These are phyloP conservation scores for Breynia disticha DNA, from an alignment of 441 rosid genomes.

Conservation along the genomic window DNA sequence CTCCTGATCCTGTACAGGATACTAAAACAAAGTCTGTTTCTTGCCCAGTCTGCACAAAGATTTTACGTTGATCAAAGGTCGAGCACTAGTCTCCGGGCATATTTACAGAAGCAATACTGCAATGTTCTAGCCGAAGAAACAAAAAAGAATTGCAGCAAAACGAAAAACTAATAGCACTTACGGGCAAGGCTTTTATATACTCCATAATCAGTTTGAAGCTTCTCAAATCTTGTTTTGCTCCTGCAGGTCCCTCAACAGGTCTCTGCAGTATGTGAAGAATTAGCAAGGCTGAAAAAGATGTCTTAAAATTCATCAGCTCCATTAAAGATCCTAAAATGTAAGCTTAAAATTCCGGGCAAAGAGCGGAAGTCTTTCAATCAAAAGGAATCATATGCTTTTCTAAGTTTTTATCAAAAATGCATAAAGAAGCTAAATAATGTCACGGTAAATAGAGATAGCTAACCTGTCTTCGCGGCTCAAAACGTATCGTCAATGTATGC, in stretches of 20 bases:
- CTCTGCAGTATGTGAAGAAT: constrained; percentile 33
- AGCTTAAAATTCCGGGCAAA: no score
- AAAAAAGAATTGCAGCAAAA: no score
- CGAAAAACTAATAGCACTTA: constrained; percentile 21
- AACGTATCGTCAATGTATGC: constrained; percentile 80
- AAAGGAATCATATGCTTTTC: not conserved
- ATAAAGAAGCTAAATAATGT: not conserved
- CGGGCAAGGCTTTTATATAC: constrained; percentile 91
- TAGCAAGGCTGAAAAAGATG: constrained; percentile 1
- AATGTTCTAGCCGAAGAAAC: no score
- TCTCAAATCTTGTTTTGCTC: constrained; percentile 66
- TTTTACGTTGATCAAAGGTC: not conserved
- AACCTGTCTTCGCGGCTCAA: constrained; percentile 97
- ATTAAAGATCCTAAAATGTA: no score
- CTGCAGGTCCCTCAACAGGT: constrained; percentile 55
- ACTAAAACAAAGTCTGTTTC: constrained; percentile 90
- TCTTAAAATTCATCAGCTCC: no score
- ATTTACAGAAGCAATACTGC: not conserved
- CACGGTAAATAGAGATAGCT: constrained; percentile 4
- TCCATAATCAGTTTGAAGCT: constrained; percentile 80
- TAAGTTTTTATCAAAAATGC: not conserved
- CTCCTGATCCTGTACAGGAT: constrained; percentile 86
- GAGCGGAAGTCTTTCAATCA: no score
- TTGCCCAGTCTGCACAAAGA: constrained; percentile 71
- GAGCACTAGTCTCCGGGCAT: not conserved